Percentiles rank a stretch among this genome's conserved stretches.
Evolutionary conservation across 2,329 filamentous ascomycete species (phyloP).

Genomic region (Saccharata proteae): DNA sequence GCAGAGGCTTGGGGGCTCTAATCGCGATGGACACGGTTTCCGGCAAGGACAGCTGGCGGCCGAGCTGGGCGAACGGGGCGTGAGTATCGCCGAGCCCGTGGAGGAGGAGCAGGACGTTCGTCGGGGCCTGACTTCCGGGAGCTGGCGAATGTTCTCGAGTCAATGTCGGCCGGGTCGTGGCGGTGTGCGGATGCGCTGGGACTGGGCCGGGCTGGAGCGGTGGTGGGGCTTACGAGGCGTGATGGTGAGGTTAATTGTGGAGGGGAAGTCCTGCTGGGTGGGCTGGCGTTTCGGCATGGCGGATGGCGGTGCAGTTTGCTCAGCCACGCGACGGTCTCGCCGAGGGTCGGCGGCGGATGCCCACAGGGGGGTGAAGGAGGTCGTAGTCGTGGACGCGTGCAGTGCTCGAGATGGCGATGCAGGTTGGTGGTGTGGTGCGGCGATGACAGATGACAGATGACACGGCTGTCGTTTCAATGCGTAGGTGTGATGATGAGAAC

Average conservation of each 20-base stretch:
- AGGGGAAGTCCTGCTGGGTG: constrained; percentile 29
- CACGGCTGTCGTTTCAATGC: too few species aligned
- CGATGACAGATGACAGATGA: too few species aligned
- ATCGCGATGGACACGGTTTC: constrained; percentile 66
- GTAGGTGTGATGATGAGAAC: too few species aligned
- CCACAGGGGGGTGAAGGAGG: too few species aligned
- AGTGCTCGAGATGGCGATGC: too few species aligned
- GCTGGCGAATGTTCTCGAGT: constrained; percentile 2
- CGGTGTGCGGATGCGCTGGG: constrained; percentile 8
- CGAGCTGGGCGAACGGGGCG: constrained; percentile 55
- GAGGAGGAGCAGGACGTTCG: constrained; percentile 67
- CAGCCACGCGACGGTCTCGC: too few species aligned
- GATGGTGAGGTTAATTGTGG: constrained; percentile 28
- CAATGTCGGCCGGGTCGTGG: constrained; percentile 6
- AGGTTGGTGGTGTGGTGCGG: too few species aligned
- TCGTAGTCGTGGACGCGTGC: too few species aligned
- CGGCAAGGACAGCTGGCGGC: constrained; percentile 56
- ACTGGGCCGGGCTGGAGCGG: constrained; percentile 4
- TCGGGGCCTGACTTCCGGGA: constrained; percentile 42
- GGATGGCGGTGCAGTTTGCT: too few species aligned
- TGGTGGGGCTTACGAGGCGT: constrained; percentile 29
- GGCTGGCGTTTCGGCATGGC: constrained; percentile 33
- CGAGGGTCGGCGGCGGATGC: too few species aligned
- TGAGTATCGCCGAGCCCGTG: constrained; percentile 76
- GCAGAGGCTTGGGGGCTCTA: constrained; percentile 57